Percentiles rank a stretch among this genome's conserved stretches.
These are phyloP conservation scores for Apophysomyces variabilis DNA, from an alignment of 371 early-diverging fungal species.

Conservation along the genomic window DNA sequence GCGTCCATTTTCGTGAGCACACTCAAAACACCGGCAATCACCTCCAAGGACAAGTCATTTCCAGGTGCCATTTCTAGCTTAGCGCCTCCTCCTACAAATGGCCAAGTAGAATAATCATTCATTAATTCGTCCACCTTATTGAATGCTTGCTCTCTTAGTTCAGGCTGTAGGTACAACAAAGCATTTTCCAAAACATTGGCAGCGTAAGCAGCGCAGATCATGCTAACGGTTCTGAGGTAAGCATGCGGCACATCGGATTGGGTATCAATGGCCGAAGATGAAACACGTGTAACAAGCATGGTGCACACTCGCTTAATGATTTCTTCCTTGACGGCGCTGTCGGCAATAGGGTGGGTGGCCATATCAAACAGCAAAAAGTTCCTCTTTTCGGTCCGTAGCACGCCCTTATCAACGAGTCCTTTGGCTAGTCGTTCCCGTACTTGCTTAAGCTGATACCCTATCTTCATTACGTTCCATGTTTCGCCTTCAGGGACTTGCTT, in stretches of 20 bases:
- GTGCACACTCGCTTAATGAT: constrained; percentile 83
- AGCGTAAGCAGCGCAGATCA: constrained; percentile 95
- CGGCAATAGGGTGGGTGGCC: constrained; percentile 93
- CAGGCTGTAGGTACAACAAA: constrained; percentile 78
- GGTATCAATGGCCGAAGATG: constrained; percentile 43
- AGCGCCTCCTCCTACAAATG: constrained; percentile 68
- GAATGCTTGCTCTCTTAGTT: constrained; percentile 88
- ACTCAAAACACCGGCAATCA: constrained; percentile 77
- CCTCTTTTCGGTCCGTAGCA: constrained; percentile 92
- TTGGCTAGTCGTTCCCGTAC: constrained; percentile 96
- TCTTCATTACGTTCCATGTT: constrained; percentile 97
- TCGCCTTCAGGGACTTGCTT: constrained; percentile 67
- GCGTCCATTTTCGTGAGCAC: constrained; percentile 91
- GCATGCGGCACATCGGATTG: constrained; percentile 52
- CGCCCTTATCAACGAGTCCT: constrained; percentile 97
- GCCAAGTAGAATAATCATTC: constrained; percentile 83
- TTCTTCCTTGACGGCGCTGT: constrained; percentile 83
- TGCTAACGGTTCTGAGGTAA: constrained; percentile 78
- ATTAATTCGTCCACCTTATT: constrained; percentile 87
- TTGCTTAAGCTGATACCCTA: constrained; percentile 96
- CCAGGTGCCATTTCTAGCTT: constrained; percentile 59
- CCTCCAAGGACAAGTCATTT: constrained; percentile 67
- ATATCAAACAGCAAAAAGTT: constrained; percentile 95
- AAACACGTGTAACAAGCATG: constrained; percentile 63
- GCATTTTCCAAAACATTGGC: constrained; percentile 97